Evolutionary conservation across 306 rosid genomes (phyloP).

Genomic region (Myrica gale): DNA sequence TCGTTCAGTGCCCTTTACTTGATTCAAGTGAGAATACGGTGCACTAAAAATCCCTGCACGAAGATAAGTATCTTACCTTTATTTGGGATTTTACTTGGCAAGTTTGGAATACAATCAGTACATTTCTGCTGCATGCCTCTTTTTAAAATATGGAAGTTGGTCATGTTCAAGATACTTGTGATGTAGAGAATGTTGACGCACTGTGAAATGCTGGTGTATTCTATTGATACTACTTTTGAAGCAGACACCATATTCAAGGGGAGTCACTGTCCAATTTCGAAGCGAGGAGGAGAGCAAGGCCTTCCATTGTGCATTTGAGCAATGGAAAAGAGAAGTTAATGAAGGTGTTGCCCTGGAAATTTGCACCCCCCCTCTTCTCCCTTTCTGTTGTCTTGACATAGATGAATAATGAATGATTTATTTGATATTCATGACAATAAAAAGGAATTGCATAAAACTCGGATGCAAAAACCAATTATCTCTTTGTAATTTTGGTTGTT

Average conservation of each 20-base stretch:
- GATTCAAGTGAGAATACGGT: background rate
- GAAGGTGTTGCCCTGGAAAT: conserved; percentile 58
- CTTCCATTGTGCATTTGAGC: conserved; percentile 68
- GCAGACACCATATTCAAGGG: conserved; percentile 64
- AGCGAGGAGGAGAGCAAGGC: conserved; percentile 70
- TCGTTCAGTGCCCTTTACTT: background rate
- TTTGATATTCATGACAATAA: background rate
- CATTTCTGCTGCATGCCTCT: background rate
- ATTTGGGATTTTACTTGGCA: background rate
- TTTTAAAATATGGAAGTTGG: conserved; percentile 2
- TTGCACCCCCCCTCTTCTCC: conserved; percentile 3
- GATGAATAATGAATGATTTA: background rate
- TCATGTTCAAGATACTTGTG: background rate
- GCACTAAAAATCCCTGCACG: background rate
- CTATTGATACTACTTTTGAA: conserved; percentile 38
- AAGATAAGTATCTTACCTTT: background rate
- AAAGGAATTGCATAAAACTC: background rate
- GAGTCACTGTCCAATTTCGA: conserved; percentile 60
- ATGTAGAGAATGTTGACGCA: background rate
- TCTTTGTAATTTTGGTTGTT: background rate
- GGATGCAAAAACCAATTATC: background rate
- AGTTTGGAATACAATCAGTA: background rate
- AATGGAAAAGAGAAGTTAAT: conserved; percentile 58
- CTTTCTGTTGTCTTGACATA: background rate
- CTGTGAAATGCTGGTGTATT: conserved; percentile 16